Evolutionary conservation across 2,329 filamentous ascomycete species (phyloP), one percentile per base, ranked within the genome.

Genomic region (Curvularia eragrostidis): DNA sequence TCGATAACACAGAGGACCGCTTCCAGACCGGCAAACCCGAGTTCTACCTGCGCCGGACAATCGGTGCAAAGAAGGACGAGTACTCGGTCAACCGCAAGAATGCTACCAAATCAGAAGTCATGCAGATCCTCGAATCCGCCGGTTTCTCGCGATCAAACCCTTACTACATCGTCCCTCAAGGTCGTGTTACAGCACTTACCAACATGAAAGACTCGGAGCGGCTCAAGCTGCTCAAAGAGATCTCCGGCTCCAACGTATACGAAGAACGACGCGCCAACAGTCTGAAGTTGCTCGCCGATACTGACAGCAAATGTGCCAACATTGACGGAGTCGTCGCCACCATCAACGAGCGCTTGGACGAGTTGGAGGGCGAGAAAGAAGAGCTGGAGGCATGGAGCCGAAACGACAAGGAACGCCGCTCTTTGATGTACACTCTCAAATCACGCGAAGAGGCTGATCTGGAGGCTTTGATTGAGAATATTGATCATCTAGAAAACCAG

Each of bases 161-260:
- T 24, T 99, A 98, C 83, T 99, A 99, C 77, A 99, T 99, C 69
- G 96, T 99, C 1, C 95, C 96, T 0, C 95, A 99, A 77, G 95
- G 95, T 52, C 92, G 95, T 73, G 93, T 99, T 59, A 98, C 95
- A 0, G 89, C 92, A 23, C 83, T 99, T 72, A 99, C 95, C 43
- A 99, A 98, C 76, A 99, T 99, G 95, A 97, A 97, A 78, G 95
- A 99, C 76, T 88, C 89, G 1, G 93, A 97, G 75, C 87, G 95
- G 51, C 80, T 99, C 62, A 93, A 90, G 66, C 82, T 99, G 58
- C 80, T 99, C 61, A 99, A 99, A 78, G 95, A 98, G 74, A 95
- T 99, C n/a, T 95, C 95, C 0, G 95, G 95, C 61, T 99, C 95
- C 7, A 93, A 97, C 71, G 93, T 97, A 43, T 99, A 99, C 78